These are phyloP conservation scores for Penicillium subrubescens DNA, from an alignment of 495 filamentous ascomycete species.

Conservation along the genomic window DNA sequence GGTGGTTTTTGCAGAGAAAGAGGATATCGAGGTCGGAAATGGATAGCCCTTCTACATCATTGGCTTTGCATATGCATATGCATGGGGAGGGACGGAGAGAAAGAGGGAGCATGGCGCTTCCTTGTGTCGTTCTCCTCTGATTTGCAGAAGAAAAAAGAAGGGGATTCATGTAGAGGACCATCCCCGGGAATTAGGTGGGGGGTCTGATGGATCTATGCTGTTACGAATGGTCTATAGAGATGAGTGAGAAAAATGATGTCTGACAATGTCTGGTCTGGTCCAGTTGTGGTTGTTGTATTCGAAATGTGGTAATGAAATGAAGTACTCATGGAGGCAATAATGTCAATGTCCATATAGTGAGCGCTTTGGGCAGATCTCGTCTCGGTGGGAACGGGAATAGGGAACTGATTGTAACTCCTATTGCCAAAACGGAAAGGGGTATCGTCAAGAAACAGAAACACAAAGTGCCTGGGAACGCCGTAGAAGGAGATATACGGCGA, in stretches of 20 bases:
- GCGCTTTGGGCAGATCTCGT: not conserved
- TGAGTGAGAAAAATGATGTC: conserved; percentile 37
- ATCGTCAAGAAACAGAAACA: not conserved
- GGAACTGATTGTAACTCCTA: not conserved
- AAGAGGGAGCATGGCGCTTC: conserved; percentile 4
- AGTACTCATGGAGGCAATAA: not conserved
- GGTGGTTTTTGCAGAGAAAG: conserved; percentile 23
- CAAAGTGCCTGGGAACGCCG: not conserved
- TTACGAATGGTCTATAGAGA: conserved; percentile 54
- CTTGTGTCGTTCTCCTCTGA: not conserved
- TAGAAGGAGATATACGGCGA: not conserved
- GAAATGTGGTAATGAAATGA: not conserved
- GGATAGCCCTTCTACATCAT: conserved; percentile 2
- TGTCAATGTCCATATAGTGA: not conserved
- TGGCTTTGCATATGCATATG: not conserved
- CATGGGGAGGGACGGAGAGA: not conserved
- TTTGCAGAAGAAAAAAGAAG: conserved; percentile 19
- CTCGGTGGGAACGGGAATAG: not conserved
- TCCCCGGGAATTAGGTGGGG: conserved; percentile 16
- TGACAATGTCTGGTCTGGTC: conserved; percentile 25
- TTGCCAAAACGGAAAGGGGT: not conserved
- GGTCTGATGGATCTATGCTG: conserved; percentile 45
- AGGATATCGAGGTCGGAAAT: conserved; percentile 14
- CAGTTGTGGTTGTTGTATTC: conserved; percentile 1
- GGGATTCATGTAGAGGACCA: conserved; percentile 28